Evolutionary conservation across 768 basidiomycete genomes (phyloP), one percentile per base, ranked within the genome.

Genomic region (Pulveroboletus frians): DNA sequence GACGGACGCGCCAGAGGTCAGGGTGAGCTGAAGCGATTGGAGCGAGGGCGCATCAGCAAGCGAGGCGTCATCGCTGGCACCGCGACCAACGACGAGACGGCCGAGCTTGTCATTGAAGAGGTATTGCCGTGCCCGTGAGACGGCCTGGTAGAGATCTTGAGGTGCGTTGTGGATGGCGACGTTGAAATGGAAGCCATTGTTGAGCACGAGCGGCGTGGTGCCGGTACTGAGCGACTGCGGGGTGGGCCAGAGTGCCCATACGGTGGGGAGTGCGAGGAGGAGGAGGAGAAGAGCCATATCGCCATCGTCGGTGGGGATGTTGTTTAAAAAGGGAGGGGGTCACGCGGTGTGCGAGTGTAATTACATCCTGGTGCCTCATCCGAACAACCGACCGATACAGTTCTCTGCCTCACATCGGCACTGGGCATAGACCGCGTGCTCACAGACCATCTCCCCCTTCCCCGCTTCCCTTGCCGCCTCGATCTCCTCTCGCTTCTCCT

Each of bases 351-450:
- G 3, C 1, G 7, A 15, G 1, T 5, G 9, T 48, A 30, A 50
- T 15, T 50, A 40, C 40, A 14, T 15, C 3, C 14, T 21, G 26
- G 8, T 17, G 7, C 13, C 34, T 64, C 49, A 67, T 27, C 54
- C 54, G 13, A 66, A 66, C 36, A 66, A 36, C 5, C 55, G 57
- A 17, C 81, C 79, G 49, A 67, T 74, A 56, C 83, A 85, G 23
- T 73, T 78, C 11, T 46, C 51, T 4, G 79, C 71, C 3, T 78
- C 80, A 58, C 82, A 84, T 26, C 65, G 64, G 59, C 82, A 84
- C 15, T 50, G 55, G 0, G 70, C 67, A 45, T 77, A 77, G 2
- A 81, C 74, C 3, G 77, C 74, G 49, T 71, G 76, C 1, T 69
- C 63, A 3, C 49, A 60, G 6, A 57, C 55, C 8, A 39, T 15